phyloP scores from a whole-genome alignment of 768 basidiomycete genomes.

The Daedaleopsis nitida region DNA sequence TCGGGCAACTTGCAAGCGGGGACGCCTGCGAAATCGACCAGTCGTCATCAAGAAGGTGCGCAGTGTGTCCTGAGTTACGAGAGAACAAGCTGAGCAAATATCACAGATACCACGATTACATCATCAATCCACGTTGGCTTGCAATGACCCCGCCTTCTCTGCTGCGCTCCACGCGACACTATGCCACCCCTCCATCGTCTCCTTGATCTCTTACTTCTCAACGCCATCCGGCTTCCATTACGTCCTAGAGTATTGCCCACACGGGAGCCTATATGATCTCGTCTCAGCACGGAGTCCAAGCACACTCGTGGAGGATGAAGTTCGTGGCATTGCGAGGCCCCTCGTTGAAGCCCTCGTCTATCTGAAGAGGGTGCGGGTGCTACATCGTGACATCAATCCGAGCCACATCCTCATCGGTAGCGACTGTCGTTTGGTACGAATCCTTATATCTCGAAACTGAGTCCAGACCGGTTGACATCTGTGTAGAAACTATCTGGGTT shows the following conservation, averaged over 20 bases:
- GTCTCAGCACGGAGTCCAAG: slow-evolving; percentile 28
- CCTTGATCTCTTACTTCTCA: slow-evolving; percentile 45
- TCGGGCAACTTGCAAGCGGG: slow-evolving; percentile 45
- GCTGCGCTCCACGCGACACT: slow-evolving; percentile 42
- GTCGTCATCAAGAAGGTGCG: slow-evolving; percentile 48
- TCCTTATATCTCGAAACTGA: slow-evolving; percentile 35
- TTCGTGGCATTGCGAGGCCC: slow-evolving; percentile 41
- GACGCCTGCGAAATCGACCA: slow-evolving; percentile 44
- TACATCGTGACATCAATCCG: slow-evolving; percentile 47
- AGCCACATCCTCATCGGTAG: slow-evolving; percentile 42
- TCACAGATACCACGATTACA: background rate
- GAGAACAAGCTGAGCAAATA: background rate
- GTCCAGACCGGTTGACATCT: background rate
- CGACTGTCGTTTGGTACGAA: slow-evolving; percentile 31
- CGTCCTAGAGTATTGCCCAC: slow-evolving; percentile 47
- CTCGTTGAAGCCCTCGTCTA: slow-evolving; percentile 46
- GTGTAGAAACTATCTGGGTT: slow-evolving; percentile 50
- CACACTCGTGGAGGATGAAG: slow-evolving; percentile 36
- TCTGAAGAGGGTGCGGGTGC: slow-evolving; percentile 42
- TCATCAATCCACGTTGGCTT: background rate
- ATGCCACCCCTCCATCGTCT: slow-evolving; percentile 51
- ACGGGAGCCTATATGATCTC: slow-evolving; percentile 40
- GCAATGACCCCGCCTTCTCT: slow-evolving; percentile 5
- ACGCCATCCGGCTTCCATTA: slow-evolving; percentile 37
- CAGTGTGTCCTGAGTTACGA: background rate